A percentile compares a stretch with the other conserved stretches of the same genome.
Evolutionary conservation across 441 rosid species (phyloP).

Genomic region (Daphne laureola): DNA sequence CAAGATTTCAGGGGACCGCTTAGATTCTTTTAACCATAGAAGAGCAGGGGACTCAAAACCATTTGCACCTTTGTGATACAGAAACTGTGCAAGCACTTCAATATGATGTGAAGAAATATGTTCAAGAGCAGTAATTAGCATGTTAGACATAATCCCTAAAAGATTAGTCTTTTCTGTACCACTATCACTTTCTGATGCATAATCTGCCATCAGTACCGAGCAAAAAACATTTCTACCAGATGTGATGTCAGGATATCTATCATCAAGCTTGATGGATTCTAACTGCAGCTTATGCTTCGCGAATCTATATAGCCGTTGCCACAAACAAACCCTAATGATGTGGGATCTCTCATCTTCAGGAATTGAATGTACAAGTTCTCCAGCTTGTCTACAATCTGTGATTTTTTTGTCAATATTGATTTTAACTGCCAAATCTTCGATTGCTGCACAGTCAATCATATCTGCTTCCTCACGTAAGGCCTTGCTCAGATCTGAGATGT

Average conservation of each 20-base stretch:
- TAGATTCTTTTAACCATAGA: conserved; percentile 56
- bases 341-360: conserved; percentile 77
- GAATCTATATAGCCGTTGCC: conserved; percentile 73
- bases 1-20: conserved; percentile 32
- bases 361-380: conserved; percentile 33
- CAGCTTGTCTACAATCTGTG: conserved; percentile 28
- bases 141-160: conserved; percentile 35
- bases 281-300: conserved; percentile 49
- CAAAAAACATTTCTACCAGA: conserved; percentile 26
- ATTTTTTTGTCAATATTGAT: conserved; percentile 14
- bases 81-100: conserved; percentile 39
- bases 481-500: conserved; percentile 48
- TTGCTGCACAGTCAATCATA: conserved; percentile 20
- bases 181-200: conserved; percentile 30
- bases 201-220: conserved; percentile 20
- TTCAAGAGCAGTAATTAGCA: conserved; percentile 35
- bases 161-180: conserved; percentile 32
- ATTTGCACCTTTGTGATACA: conserved; percentile 53
- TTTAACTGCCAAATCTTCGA: conserved; percentile 20
- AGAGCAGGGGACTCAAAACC: conserved; percentile 42
- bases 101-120: conserved; percentile 73
- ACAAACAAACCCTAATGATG: conserved; percentile 57
- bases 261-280: conserved; percentile 32
- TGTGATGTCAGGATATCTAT: conserved; percentile 26
- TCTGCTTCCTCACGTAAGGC: conserved; percentile 30